Conservation (phyloP, 306 rosid genomes). For the Fragaria ananassa region DNA sequence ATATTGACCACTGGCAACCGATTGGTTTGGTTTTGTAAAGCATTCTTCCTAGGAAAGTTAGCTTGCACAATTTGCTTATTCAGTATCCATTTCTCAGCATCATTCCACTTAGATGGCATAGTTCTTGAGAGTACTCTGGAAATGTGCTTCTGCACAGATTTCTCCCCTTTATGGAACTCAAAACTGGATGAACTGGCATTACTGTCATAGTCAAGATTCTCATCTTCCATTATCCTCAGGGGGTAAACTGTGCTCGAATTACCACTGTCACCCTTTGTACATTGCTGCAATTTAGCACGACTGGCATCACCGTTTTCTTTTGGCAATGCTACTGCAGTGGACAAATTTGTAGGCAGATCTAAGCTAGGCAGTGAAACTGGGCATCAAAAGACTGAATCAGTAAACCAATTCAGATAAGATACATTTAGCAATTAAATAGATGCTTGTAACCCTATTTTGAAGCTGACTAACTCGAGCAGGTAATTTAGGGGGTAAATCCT, state of each 20-base stretch:
- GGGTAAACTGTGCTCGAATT: conserved; percentile 67
- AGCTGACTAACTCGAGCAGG: neutral
- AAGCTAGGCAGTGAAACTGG: conserved; percentile 61
- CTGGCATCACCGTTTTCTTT: conserved; percentile 39
- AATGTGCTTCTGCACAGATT: conserved; percentile 46
- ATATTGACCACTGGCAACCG: conserved; percentile 48
- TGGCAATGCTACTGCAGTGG: conserved; percentile 28
- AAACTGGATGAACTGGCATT: conserved; percentile 97
- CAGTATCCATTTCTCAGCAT: conserved; percentile 96
- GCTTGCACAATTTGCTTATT: conserved; percentile 53
- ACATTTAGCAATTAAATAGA: too few species aligned
- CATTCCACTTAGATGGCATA: conserved; percentile 91
- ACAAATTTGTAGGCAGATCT: conserved; percentile 43
- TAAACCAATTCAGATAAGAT: neutral
- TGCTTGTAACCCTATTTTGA: neutral
- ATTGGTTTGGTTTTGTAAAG: conserved; percentile 49
- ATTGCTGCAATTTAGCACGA: conserved; percentile 45
- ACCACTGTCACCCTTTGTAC: conserved; percentile 45
- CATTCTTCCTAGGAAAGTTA: conserved; percentile 45
- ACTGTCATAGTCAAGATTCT: conserved; percentile 85
- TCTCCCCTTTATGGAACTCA: conserved; percentile 93
- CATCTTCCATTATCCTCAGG: conserved; percentile 61
- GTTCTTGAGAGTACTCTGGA: conserved; percentile 66
- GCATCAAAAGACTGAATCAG: conserved; percentile 30
- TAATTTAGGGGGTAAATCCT: neutral